Evolutionary conservation across 2,329 filamentous ascomycete species (phyloP), one percentile per base, ranked within the genome.

Genomic region (Colletotrichum gigasporum): DNA sequence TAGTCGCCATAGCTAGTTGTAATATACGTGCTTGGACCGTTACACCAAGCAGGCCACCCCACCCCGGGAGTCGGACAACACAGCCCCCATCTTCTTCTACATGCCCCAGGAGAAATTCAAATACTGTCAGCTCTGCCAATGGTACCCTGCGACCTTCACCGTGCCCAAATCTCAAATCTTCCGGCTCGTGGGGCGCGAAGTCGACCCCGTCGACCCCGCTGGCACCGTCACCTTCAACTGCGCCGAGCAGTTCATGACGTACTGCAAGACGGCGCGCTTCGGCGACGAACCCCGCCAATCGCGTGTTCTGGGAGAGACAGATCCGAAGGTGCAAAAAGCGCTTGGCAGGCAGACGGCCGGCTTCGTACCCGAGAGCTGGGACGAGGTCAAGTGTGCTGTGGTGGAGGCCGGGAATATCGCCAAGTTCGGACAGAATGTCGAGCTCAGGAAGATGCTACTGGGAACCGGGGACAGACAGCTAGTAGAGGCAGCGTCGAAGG

Each of bases 211-310:
- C 35, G 47, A 69, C 37, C 61, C 66, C 5, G 50, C 57, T 3
- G 52, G 53, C 5, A 55, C 51, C 48, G 70, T 77, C 55, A 70
- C 67, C 3, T 78, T 80, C 68, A 69, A 62, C 57, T 77, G 74
- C 54, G 74, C 74, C 5, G 78, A 80, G 66, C 77, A 80, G 60
- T 79, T 78, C 67, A 79, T 79, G 76, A 79, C 78, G 78, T 79
- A 74, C 67, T 76, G 75, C 72, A 79, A 80, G 69, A 77, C 78
- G 5, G 70, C 69, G 9, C 71, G 71, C 6, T 80, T 79, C 65
- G 48, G 66, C 58, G 76, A 79, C 67, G 50, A 28, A 14, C 59
- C 54, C 4, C 63, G 69, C 2, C 69, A 72, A 48, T 53, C 56
- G 18, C 66, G 34, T 14, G 63, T 76, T 24, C 67, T 76, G 10